Percentiles rank a stretch among this genome's conserved stretches.
phyloP scores from a whole-genome alignment of 306 rosid species.

The Parietaria judaica region DNA sequence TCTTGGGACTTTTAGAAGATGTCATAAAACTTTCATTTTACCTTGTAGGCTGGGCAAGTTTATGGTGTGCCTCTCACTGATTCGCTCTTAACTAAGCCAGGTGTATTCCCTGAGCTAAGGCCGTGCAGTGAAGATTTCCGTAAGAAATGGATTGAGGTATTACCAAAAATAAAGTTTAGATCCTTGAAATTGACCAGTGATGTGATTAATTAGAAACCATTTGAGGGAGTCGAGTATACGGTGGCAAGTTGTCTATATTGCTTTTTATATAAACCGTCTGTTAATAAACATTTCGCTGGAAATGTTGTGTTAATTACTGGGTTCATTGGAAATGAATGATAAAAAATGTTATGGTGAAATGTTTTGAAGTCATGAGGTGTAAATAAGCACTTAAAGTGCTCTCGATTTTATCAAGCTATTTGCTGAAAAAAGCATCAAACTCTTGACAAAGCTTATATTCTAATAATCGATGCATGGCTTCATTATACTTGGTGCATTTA shows the following conservation, averaged over 20 bases:
- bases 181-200: too few species aligned
- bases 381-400: too few species aligned
- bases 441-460: neutral
- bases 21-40: constrained; percentile 22
- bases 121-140: constrained; percentile 65
- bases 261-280: too few species aligned
- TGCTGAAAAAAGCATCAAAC: constrained; percentile 1
- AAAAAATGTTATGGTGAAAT: too few species aligned
- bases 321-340: too few species aligned
- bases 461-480: neutral
- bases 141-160: constrained; percentile 95
- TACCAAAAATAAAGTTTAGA: too few species aligned
- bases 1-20: neutral
- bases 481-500: neutral
- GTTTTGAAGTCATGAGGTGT: too few species aligned
- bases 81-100: constrained; percentile 64
- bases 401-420: neutral
- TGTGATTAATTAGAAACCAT: too few species aligned
- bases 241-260: too few species aligned
- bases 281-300: too few species aligned
- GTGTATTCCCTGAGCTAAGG: constrained; percentile 72
- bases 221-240: too few species aligned
- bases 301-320: too few species aligned
- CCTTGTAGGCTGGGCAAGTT: constrained; percentile 90
- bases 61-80: constrained; percentile 89